These are phyloP conservation scores for Aspergillus fumigatus DNA, from an alignment of 2,329 filamentous ascomycete genomes.

Conservation along the genomic window DNA sequence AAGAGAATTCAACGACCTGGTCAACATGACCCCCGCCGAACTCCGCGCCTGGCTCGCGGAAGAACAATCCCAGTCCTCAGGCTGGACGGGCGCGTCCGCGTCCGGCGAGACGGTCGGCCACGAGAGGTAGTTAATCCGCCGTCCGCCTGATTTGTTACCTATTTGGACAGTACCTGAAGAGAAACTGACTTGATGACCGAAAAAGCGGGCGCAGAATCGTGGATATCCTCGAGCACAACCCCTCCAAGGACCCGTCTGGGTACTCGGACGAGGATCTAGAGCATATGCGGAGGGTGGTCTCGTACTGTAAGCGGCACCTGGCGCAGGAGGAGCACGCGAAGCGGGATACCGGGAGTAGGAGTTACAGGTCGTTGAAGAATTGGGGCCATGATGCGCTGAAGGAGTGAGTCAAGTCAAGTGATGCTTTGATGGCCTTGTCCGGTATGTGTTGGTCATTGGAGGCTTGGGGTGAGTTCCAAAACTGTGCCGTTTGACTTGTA, in stretches of 20 bases:
- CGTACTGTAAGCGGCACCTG: conserved; percentile 63
- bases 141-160: too few species aligned
- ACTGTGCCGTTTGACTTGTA: too few species aligned
- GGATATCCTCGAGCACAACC: conserved; percentile 59
- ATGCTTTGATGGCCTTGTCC: too few species aligned
- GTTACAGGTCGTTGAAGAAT: conserved; percentile 59
- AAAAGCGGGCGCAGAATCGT: conserved; percentile 57
- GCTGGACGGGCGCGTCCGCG: conserved; percentile 57
- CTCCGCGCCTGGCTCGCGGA: conserved; percentile 59
- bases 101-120: conserved; percentile 61
- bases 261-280: conserved; percentile 55
- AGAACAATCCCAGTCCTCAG: conserved; percentile 54
- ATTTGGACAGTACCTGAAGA: too few species aligned
- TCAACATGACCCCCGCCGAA: conserved; percentile 62
- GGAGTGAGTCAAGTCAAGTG: conserved; percentile 13
- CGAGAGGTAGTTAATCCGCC: conserved; percentile 41
- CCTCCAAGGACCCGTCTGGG: conserved; percentile 50
- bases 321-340: conserved; percentile 60
- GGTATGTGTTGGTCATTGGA: too few species aligned
- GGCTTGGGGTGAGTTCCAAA: too few species aligned
- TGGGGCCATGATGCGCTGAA: conserved; percentile 56
- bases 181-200: too few species aligned
- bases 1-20: conserved; percentile 61
- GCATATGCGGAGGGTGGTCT: conserved; percentile 61
- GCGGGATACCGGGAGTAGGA: conserved; percentile 50